Conservation (phyloP, 805 yeast species). For the Metschnikowia reukaufii region DNA sequence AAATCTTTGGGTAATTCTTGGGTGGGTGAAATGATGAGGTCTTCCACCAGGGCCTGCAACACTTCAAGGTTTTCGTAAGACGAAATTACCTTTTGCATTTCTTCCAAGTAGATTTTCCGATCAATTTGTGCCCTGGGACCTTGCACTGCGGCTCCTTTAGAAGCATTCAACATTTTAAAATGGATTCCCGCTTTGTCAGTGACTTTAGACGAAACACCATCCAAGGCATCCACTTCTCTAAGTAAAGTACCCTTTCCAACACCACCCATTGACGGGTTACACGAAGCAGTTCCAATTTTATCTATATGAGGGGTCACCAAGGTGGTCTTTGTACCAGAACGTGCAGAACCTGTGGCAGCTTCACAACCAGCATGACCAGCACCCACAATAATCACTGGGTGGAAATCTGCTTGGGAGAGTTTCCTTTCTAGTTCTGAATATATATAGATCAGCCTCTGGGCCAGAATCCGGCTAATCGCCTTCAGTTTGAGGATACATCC, state of each 20-base stretch:
- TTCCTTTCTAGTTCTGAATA: conserved; percentile 36
- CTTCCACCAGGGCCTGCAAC: conserved; percentile 77
- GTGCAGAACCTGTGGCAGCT: conserved; percentile 91
- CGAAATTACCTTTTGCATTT: conserved; percentile 71
- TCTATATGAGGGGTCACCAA: conserved; percentile 72
- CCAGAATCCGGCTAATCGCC: not conserved
- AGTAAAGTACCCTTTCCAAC: conserved; percentile 94
- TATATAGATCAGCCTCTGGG: conserved; percentile 24
- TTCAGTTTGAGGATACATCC: not conserved
- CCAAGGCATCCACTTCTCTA: conserved; percentile 93
- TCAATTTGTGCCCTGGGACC: conserved; percentile 98
- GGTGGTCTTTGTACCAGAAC: conserved; percentile 70
- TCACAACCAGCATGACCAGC: conserved; percentile 99
- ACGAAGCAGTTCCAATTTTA: conserved; percentile 91
- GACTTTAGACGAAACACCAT: conserved; percentile 84
- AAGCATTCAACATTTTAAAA: conserved; percentile 78
- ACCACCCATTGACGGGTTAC: conserved; percentile 98
- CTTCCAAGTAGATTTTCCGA: conserved; percentile 68
- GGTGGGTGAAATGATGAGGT: conserved; percentile 61
- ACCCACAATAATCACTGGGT: conserved; percentile 85
- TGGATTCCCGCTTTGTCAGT: conserved; percentile 93
- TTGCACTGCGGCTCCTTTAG: conserved; percentile 96
- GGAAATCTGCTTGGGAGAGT: conserved; percentile 30
- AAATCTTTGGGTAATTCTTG: conserved; percentile 21
- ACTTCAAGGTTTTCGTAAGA: conserved; percentile 58